A percentile compares a stretch with the other conserved stretches of the same genome.
phyloP scores from a whole-genome alignment of 164 flowering plant species.

The Santalum album region DNA sequence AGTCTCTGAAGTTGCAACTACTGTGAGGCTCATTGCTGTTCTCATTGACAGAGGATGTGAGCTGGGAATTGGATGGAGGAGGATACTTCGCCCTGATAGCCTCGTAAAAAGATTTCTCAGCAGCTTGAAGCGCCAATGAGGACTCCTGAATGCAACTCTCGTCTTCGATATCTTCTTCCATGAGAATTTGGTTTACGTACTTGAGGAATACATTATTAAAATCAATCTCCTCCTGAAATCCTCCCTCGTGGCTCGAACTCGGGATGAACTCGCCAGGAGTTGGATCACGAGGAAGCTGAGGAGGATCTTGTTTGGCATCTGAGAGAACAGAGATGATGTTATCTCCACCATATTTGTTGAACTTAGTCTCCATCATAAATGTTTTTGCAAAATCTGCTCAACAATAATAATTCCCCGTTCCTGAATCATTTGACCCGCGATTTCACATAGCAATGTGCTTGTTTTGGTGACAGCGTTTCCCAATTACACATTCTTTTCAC shows the following conservation, averaged over 20 bases:
- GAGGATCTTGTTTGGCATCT: too few relatives aligned
- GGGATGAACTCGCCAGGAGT: not conserved
- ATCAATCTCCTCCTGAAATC: not conserved
- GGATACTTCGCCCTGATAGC: not conserved
- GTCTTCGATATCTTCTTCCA: not conserved
- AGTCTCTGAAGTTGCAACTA: not conserved
- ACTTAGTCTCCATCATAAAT: too few relatives aligned
- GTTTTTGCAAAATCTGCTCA: too few relatives aligned
- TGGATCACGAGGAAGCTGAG: not conserved
- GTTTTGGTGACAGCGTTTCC: too few relatives aligned
- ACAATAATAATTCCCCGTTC: too few relatives aligned
- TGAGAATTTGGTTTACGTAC: not conserved
- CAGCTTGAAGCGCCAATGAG: not conserved
- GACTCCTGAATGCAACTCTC: not conserved
- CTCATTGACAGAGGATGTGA: not conserved
- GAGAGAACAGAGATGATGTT: too few relatives aligned
- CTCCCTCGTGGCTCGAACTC: not conserved
- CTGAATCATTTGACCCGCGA: too few relatives aligned
- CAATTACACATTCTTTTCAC: too few relatives aligned
- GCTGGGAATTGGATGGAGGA: not conserved
- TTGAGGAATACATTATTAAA: not conserved
- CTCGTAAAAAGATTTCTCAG: slow-evolving; percentile 1
- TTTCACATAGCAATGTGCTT: too few relatives aligned
- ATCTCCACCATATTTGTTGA: too few relatives aligned
- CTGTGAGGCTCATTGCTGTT: too few relatives aligned